These are phyloP conservation scores for Allium sativum DNA, from an alignment of 106 monocot species.

Conservation along the genomic window DNA sequence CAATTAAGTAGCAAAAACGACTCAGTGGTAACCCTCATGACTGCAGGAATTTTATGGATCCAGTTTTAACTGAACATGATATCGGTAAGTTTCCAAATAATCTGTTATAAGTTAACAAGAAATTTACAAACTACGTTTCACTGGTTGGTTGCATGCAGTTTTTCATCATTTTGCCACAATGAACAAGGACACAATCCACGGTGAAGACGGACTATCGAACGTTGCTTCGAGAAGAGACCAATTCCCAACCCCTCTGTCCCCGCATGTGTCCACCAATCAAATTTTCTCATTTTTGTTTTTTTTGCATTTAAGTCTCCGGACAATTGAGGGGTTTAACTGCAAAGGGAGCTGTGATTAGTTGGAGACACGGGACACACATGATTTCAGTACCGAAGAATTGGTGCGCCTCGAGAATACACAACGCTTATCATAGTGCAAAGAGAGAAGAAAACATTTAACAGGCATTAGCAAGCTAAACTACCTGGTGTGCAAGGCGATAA, in stretches of 20 bases:
- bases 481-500: constrained; percentile 82
- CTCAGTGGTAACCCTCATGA: constrained; percentile 55
- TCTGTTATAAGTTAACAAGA: no score
- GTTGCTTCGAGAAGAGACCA: constrained; percentile 36
- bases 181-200: constrained; percentile 39
- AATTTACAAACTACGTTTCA: no score
- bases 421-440: constrained; percentile 34
- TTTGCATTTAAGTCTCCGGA: no score
- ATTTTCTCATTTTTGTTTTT: no score
- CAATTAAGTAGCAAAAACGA: constrained; percentile 18
- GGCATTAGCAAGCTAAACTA: constrained; percentile 77
- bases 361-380: no score
- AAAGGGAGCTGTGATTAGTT: no score
- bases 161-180: constrained; percentile 72
- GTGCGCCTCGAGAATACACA: constrained; percentile 28
- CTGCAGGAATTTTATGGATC: constrained; percentile 51
- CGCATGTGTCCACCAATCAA: no score
- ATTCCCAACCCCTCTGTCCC: no score
- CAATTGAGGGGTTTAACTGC: no score
- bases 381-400: no score
- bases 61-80: constrained; percentile 27
- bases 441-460: constrained; percentile 53
- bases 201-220: constrained; percentile 66
- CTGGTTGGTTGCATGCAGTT: constrained; percentile 23
- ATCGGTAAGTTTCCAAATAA: constrained; percentile 24